Evolutionary conservation across 768 basidiomycete species (phyloP), one percentile per base, ranked within the genome.

Genomic region (Baorangia bicolor): DNA sequence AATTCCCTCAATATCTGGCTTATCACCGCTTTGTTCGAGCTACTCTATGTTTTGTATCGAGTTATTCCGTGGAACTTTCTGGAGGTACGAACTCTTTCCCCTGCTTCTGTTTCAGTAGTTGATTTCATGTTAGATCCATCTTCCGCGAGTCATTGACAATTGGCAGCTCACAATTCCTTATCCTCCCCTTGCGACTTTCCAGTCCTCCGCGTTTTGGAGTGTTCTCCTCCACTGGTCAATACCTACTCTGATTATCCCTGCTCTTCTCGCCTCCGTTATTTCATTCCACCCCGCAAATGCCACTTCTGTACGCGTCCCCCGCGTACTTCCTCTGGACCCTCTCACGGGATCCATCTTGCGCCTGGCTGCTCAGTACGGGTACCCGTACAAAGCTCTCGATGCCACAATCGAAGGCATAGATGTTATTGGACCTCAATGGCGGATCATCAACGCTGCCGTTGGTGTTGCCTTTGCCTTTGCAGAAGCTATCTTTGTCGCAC

Each of bases 381-480:
- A 86, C 56, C 83, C 84, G 4, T 85, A 78, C 57, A 62, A 53
- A 14, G 54, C 45, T 41, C 64, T 60, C 16, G 37, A 59, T 40
- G 55, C 46, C 21, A 61, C 62, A 13, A 58, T 63, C 16, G 64
- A 72, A 20, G 77, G 79, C 11, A 64, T 82, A 38, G 84, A 87
- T 58, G 77, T 85, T 4, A 67, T 89, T 8, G 85, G 84, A 6
- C 68, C 72, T 35, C 73, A 77, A 28, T 81, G 81, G 77, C 79
- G 87, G 42, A 74, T 86, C 1, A 71, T 86, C 52, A 76, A 70
- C 42, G 83, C 87, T 0, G 70, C 77, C 5, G 70, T 87, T 30
- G 76, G 78, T 10, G 76, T 85, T 12, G 84, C 84, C 0, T 87
- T 88, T 63, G 82, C 87, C 3, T 85, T 87, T 60, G 82, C 86